Conservation (phyloP, 805 yeast genomes). For the Priceomyces medius region DNA sequence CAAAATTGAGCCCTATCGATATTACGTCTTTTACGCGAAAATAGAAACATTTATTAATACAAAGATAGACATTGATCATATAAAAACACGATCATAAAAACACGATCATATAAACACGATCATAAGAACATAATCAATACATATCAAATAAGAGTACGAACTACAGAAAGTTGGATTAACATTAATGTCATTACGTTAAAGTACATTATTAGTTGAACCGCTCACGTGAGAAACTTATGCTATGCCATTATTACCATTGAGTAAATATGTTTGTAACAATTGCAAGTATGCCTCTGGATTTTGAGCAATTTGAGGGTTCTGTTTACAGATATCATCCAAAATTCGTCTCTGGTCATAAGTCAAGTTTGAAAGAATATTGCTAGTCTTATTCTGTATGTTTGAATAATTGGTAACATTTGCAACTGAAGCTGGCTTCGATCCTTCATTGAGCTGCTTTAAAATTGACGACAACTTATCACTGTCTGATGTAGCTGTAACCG, state of each 20-base stretch:
- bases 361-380: conserved; percentile 3
- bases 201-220: background rate
- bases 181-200: background rate
- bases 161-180: too few relatives aligned
- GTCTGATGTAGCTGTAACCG: conserved; percentile 1
- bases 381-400: background rate
- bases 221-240: background rate
- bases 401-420: background rate
- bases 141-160: background rate
- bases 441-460: conserved; percentile 24
- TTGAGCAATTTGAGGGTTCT: conserved; percentile 9
- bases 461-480: conserved; percentile 21
- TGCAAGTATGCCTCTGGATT: conserved; percentile 8
- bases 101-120: background rate
- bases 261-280: conserved; percentile 6
- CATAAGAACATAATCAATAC: background rate
- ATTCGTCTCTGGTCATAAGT: conserved; percentile 4
- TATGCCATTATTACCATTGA: background rate
- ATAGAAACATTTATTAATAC: background rate
- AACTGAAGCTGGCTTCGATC: background rate
- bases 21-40: background rate
- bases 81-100: too few relatives aligned
- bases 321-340: conserved; percentile 6
- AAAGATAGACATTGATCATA: too few relatives aligned
- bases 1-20: background rate